phyloP scores from a whole-genome alignment of 2,329 filamentous ascomycete genomes.

The Ceratocystis eucalypticola region DNA sequence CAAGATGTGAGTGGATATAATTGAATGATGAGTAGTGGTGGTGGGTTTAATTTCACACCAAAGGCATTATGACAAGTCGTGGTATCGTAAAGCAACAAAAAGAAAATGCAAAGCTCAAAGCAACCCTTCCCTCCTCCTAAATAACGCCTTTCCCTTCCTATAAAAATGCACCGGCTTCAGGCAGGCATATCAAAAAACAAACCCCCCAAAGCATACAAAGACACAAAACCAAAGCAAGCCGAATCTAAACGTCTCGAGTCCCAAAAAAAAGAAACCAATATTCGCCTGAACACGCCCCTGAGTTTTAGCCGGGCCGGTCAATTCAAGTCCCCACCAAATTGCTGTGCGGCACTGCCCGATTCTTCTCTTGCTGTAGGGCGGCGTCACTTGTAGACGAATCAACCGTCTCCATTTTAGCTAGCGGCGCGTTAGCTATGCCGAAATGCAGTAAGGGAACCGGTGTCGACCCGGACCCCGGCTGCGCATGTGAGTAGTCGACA shows the following conservation, averaged over 20 bases:
- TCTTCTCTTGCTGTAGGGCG: background rate
- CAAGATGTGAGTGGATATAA: background rate
- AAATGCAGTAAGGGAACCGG: slow-evolving; percentile 4
- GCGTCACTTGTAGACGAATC: slow-evolving; percentile 8
- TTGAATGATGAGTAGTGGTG: background rate
- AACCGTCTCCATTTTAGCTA: slow-evolving; percentile 5
- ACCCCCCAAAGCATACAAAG: background rate
- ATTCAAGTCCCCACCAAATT: background rate
- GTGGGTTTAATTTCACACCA: background rate
- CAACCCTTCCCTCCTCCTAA: background rate
- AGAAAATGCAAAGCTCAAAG: background rate
- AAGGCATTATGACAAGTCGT: background rate
- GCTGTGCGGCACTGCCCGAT: background rate
- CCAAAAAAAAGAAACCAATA: background rate
- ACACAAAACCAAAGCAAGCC: no score
- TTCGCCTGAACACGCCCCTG: background rate
- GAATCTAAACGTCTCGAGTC: background rate
- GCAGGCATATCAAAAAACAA: background rate
- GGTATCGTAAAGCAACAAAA: slow-evolving; percentile 16
- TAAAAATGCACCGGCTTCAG: slow-evolving; percentile 2
- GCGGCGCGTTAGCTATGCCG: background rate
- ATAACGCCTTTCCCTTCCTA: slow-evolving; percentile 3
- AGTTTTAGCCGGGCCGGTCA: background rate
- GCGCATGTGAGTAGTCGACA: background rate
- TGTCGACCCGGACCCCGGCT: background rate